Base-by-base conservation (phyloP, 2,329 filamentous ascomycete species). In the Fusarium lateritium region DNA sequence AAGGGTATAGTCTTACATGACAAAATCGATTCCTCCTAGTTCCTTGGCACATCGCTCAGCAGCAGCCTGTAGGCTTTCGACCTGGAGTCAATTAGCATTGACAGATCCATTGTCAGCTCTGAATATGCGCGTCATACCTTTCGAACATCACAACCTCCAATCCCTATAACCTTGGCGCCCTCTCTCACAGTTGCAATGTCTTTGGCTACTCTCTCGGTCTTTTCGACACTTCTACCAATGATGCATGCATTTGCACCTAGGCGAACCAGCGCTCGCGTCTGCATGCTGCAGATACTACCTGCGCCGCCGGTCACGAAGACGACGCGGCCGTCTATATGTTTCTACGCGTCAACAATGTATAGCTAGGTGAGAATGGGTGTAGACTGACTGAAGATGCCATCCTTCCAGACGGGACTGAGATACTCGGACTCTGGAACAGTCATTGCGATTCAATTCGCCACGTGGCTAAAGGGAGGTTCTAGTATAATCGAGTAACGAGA, bases 301-400 rank as follows among this genome's bases (percentile, higher is more conserved):
- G 94, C 94, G 53, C 96, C 96, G 61, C 96, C 96, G 5, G 96
- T 99, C 76, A 97, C 97, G 81, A 98, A 97, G 72, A 95, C 88
- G 44, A 98, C 94, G 76, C 96, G 95, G 77, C 91, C 90, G 67
- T 91, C 93, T 97, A 74, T 14, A 45, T 10, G 10, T 24, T 26
- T n/a, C 19, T n/a, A 28, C 36, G 19, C 26, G 33, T 74, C 21
- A 70, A 54, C 19, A 19, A 42, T 46, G 21, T 10, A n/a, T 7
- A 19, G 6, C 15, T 14, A 19, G 9, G 22, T 34, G 13, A 17
- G 7, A 34, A n/a, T 36, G 14, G n/a, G 2, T 28, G 3, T 26
- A 13, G 11, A 69, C 85, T 70, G 80, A 96, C 93, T 88, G 78
- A 98, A 97, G 68, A 98, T 91, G 69, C 91, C 93, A 80, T 97